These are phyloP conservation scores for Arachis stenosperma DNA, from an alignment of 306 rosid species.

Conservation along the genomic window DNA sequence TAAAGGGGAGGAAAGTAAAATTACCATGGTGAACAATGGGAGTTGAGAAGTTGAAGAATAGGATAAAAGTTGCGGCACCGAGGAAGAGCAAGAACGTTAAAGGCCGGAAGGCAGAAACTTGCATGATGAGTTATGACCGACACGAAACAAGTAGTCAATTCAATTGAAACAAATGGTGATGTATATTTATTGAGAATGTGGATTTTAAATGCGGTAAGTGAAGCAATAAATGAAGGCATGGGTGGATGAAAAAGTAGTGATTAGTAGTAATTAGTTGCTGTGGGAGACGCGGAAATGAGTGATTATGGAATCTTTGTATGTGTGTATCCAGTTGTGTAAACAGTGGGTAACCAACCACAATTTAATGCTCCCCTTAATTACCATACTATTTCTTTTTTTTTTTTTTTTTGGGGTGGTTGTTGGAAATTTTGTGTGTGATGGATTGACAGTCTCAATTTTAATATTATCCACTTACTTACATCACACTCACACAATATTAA, in stretches of 20 bases:
- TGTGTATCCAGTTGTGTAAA: neutral
- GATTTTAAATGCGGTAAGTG: neutral
- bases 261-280: neutral
- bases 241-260: neutral
- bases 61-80: conserved; percentile 28
- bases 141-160: neutral
- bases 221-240: neutral
- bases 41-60: conserved; percentile 34
- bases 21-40: conserved; percentile 8
- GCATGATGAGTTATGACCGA: conserved; percentile 42
- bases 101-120: conserved; percentile 45
- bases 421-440: too few relatives aligned
- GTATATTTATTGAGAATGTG: neutral
- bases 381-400: too few relatives aligned
- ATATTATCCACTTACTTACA: too few relatives aligned
- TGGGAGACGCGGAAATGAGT: neutral
- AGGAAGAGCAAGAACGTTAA: conserved; percentile 18
- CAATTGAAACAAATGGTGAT: too few relatives aligned
- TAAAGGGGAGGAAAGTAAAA: neutral
- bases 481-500: too few relatives aligned
- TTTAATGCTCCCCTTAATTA: neutral
- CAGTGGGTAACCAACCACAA: neutral
- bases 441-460: too few relatives aligned
- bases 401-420: too few relatives aligned
- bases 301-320: neutral